Conservation (phyloP, 129 eudicot genomes). For the Flaveria brownii region DNA sequence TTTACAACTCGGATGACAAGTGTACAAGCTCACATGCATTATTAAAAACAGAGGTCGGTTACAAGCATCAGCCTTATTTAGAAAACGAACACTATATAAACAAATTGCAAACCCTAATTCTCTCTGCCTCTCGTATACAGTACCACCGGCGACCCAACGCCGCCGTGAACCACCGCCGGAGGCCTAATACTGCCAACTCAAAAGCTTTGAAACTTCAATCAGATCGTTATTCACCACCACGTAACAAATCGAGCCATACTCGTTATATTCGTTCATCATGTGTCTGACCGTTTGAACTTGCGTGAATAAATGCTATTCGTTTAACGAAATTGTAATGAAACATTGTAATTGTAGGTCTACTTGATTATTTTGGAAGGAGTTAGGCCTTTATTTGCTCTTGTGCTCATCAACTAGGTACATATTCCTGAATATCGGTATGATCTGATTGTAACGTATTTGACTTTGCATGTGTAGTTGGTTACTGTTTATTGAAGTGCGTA, state of each 20-base stretch:
- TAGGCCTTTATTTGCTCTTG: too few relatives aligned
- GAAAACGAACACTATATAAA: not conserved
- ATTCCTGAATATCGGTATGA: too few relatives aligned
- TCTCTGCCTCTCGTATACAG: not conserved
- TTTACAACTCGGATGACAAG: too few relatives aligned
- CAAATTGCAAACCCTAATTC: constrained; percentile 6
- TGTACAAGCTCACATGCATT: too few relatives aligned
- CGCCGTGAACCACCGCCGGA: not conserved
- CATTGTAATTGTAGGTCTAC: too few relatives aligned
- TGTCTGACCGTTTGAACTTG: too few relatives aligned
- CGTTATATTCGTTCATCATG: not conserved
- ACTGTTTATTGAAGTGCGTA: not conserved
- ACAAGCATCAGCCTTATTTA: not conserved
- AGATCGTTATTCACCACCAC: not conserved
- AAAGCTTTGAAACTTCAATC: not conserved
- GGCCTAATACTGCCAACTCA: not conserved
- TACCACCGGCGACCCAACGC: not conserved
- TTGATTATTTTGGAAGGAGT: too few relatives aligned
- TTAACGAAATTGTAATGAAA: too few relatives aligned
- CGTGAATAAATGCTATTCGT: too few relatives aligned
- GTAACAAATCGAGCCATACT: constrained; percentile 1
- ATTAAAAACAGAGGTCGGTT: not conserved
- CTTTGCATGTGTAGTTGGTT: not conserved
- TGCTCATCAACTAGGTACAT: too few relatives aligned
- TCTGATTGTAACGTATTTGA: not conserved